Evolutionary conservation across 176 grass and related monocot genomes (phyloP).

Genomic region (Oryza meyeriana): DNA sequence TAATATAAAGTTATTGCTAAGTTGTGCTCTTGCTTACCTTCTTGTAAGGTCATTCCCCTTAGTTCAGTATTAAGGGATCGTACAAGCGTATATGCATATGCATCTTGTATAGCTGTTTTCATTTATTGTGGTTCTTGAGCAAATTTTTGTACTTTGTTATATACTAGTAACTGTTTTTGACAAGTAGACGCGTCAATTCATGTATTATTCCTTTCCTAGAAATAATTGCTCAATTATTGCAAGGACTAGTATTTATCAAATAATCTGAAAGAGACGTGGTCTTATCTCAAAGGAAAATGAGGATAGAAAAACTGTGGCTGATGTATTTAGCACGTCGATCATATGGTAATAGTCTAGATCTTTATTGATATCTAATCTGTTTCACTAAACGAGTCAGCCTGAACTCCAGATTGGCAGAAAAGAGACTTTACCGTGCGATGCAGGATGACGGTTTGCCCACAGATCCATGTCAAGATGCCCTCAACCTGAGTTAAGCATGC

Average conservation of each 20-base stretch:
- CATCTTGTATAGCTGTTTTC: background rate
- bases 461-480: conserved; percentile 33
- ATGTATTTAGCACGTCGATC: conserved; percentile 9
- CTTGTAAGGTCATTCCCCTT: background rate
- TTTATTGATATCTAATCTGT: background rate
- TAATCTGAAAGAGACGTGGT: background rate
- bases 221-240: background rate
- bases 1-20: background rate
- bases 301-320: background rate
- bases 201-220: background rate
- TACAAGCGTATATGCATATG: background rate
- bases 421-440: conserved; percentile 1
- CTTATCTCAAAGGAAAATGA: background rate
- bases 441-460: conserved; percentile 22
- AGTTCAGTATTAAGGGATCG: background rate
- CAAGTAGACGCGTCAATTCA: background rate
- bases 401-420: background rate
- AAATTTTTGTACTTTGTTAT: background rate
- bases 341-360: background rate
- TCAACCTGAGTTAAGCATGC: background rate
- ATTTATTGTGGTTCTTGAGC: background rate
- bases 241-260: background rate
- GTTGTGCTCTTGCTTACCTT: background rate
- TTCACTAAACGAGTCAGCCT: background rate
- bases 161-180: background rate